Percentiles rank a stretch among this genome's conserved stretches.
phyloP scores from a whole-genome alignment of 441 rosid species.

The Metrosideros polymorpha region DNA sequence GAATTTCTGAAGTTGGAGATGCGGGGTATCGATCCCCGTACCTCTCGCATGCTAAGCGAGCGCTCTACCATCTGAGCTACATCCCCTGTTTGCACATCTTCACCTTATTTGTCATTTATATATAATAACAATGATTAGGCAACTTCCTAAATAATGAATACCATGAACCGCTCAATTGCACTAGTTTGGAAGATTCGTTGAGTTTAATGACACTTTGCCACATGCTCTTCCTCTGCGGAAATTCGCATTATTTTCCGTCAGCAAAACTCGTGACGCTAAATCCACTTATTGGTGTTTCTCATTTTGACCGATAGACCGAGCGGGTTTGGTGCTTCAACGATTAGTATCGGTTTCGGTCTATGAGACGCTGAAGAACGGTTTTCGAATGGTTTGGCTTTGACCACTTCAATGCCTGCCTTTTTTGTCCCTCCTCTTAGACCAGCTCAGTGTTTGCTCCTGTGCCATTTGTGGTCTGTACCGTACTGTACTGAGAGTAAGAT shows the following conservation, averaged over 20 bases:
- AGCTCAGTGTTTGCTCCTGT: not conserved
- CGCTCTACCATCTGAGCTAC: conserved; percentile 11
- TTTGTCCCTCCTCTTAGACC: not conserved
- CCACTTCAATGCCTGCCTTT: not conserved
- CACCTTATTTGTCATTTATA: too few species aligned
- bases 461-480: not conserved
- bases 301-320: not conserved
- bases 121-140: fast-evolving
- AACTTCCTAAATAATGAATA: fast-evolving
- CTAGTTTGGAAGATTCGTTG: not conserved
- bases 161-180: not conserved
- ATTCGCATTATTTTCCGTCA: not conserved
- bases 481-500: not conserved
- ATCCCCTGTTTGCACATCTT: too few species aligned
- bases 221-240: not conserved
- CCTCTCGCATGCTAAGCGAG: conserved; percentile 11
- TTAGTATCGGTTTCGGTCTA: not conserved
- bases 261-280: not conserved
- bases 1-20: too few species aligned
- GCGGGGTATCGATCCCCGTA: conserved; percentile 9
- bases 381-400: not conserved
- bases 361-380: fast-evolving
- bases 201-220: not conserved
- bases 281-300: not conserved
- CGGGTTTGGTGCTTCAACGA: fast-evolving